These are phyloP conservation scores for Penicillium sp. DNA, from an alignment of 2,329 filamentous ascomycete species.

Conservation along the genomic window DNA sequence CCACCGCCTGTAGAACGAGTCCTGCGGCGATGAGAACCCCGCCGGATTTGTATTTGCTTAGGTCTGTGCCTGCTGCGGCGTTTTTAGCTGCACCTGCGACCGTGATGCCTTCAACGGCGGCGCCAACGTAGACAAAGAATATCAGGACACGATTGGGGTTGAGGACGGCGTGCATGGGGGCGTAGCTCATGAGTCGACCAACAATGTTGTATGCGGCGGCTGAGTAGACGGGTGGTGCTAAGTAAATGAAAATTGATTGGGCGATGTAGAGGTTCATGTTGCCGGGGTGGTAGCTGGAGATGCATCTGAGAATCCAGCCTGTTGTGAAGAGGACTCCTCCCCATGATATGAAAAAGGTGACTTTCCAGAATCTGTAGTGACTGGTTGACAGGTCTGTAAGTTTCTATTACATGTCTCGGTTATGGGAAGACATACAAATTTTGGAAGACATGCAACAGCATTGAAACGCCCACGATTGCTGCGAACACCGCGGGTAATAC, in stretches of 20 bases:
- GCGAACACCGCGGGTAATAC: slow-evolving; percentile 35
- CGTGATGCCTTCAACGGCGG: slow-evolving; percentile 34
- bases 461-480: slow-evolving; percentile 30
- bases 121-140: slow-evolving; percentile 39
- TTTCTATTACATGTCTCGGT: background rate
- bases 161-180: slow-evolving; percentile 40
- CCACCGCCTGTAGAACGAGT: slow-evolving; percentile 32
- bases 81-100: slow-evolving; percentile 30
- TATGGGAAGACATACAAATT: slow-evolving; percentile 29
- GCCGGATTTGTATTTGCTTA: slow-evolving; percentile 21
- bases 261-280: slow-evolving; percentile 35
- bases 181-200: slow-evolving; percentile 38
- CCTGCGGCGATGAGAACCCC: slow-evolving; percentile 27
- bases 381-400: slow-evolving; percentile 6
- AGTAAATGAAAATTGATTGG: slow-evolving; percentile 35
- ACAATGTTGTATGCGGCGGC: slow-evolving; percentile 40
- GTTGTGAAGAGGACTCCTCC: slow-evolving; percentile 37
- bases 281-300: slow-evolving; percentile 29
- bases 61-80: slow-evolving; percentile 20
- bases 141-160: slow-evolving; percentile 37
- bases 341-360: slow-evolving; percentile 39
- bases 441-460: slow-evolving; percentile 32
- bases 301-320: slow-evolving; percentile 37
- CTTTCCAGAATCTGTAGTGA: slow-evolving; percentile 34
- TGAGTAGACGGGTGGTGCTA: slow-evolving; percentile 39